These are phyloP conservation scores for Rhodamnia rubescens DNA, from an alignment of 345 rosid species.

Conservation along the genomic window DNA sequence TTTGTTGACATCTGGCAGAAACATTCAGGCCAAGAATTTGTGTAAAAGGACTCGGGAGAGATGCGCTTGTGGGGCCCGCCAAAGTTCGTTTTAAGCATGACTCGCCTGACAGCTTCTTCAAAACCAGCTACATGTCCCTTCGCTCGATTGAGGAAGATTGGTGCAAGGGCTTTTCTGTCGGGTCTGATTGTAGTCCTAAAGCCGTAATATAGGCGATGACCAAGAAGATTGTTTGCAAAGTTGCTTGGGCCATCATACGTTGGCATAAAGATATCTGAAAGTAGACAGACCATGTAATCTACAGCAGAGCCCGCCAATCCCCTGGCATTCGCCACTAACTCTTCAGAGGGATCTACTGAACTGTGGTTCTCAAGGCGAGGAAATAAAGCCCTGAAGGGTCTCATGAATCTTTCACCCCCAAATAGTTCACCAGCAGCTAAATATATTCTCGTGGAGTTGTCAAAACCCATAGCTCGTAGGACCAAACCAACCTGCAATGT, in stretches of 20 bases:
- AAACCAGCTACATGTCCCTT: constrained; percentile 55
- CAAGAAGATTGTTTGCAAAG: constrained; percentile 96
- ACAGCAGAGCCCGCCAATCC: constrained; percentile 97
- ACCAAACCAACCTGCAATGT: constrained; percentile 79
- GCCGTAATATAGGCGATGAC: constrained; percentile 95
- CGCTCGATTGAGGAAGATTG: constrained; percentile 64
- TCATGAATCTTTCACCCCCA: constrained; percentile 91
- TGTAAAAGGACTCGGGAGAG: constrained; percentile 90
- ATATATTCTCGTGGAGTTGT: constrained; percentile 81
- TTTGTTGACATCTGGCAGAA: constrained; percentile 63
- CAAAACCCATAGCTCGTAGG: constrained; percentile 81
- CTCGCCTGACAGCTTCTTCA: constrained; percentile 71
- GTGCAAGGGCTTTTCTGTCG: constrained; percentile 86
- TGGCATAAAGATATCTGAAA: constrained; percentile 93
- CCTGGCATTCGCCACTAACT: constrained; percentile 39
- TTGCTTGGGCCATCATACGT: constrained; percentile 99
- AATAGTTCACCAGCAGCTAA: constrained; percentile 94
- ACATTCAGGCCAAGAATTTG: constrained; percentile 99
- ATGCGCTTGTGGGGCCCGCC: constrained; percentile 90
- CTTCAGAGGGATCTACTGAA: constrained; percentile 72
- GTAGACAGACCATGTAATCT: constrained; percentile 99
- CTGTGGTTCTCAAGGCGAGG: constrained; percentile 93
- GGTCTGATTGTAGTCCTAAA: constrained; percentile 95
- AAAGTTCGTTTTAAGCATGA: constrained; percentile 79
- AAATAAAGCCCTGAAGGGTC: constrained; percentile 66